Conservation (phyloP, 140 eudicot genomes). For the Senecio squalidus region DNA sequence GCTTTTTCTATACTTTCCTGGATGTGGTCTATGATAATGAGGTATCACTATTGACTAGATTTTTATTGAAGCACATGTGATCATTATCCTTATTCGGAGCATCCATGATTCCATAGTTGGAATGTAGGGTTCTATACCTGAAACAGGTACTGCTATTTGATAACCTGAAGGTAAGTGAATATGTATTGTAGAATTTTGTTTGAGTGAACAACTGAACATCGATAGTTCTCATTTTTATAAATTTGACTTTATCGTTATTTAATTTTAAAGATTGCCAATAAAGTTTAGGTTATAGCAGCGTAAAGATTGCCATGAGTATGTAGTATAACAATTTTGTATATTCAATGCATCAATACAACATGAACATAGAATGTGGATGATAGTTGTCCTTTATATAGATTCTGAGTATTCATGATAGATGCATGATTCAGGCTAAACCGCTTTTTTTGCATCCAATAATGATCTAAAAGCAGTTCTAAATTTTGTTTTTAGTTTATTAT, state of each 20-base stretch:
- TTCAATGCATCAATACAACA: neutral
- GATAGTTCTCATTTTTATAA: neutral
- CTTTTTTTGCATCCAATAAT: neutral
- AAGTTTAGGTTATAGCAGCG: neutral
- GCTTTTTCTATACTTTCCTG: neutral
- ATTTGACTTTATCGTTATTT: neutral
- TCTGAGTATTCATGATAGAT: slow-evolving; percentile 12
- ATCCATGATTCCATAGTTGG: neutral
- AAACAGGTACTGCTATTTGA: neutral
- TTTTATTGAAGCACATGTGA: neutral
- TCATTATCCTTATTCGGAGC: neutral
- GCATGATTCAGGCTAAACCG: slow-evolving; percentile 12
- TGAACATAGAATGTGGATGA: neutral
- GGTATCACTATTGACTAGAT: neutral
- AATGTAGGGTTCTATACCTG: neutral
- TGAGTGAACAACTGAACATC: slow-evolving; percentile 6
- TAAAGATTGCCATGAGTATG: slow-evolving; percentile 12
- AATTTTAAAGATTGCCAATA: neutral
- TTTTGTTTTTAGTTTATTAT: neutral
- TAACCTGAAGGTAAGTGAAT: neutral
- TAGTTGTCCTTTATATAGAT: neutral
- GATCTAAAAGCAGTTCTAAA: too few species aligned
- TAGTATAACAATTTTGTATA: slow-evolving; percentile 1
- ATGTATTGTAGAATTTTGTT: neutral
- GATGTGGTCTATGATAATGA: neutral